A percentile compares a stretch with the other conserved stretches of the same genome.
Evolutionary conservation across 345 rosid genomes (phyloP).

Genomic region (Salix caprea): DNA sequence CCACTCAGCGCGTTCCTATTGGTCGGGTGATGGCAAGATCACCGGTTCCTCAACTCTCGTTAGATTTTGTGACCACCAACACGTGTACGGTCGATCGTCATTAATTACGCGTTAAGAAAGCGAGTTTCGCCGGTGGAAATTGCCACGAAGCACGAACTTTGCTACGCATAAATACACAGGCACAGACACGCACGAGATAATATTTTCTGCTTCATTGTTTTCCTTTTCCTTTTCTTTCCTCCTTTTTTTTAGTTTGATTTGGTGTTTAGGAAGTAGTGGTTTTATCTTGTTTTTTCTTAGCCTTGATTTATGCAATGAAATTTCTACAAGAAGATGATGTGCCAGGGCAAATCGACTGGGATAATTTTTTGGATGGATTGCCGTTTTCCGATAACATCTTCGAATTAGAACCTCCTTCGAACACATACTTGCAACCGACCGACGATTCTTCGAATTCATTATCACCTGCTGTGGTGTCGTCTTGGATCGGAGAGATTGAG

Average conservation of each 20-base stretch:
- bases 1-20: slow-evolving; percentile 15
- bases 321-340: slow-evolving; percentile 16
- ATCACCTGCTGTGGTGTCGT: slow-evolving; percentile 30
- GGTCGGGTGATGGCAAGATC: slow-evolving; percentile 30
- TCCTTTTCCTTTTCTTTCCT: neutral
- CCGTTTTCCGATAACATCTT: slow-evolving; percentile 17
- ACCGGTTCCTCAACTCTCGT: neutral
- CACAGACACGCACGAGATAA: neutral
- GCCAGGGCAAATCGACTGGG: slow-evolving; percentile 31
- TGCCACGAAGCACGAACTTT: neutral
- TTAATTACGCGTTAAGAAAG: neutral
- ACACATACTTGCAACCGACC: neutral
- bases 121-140: neutral
- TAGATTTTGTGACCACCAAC: neutral
- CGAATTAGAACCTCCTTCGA: slow-evolving; percentile 14
- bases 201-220: neutral
- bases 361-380: slow-evolving; percentile 18
- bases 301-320: slow-evolving; percentile 5
- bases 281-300: neutral
- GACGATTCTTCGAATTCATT: slow-evolving; percentile 13
- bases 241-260: too few relatives aligned
- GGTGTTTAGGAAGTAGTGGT: neutral
- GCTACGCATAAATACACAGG: neutral
- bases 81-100: neutral
- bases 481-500: slow-evolving; percentile 49